Evolutionary conservation across 2,329 filamentous ascomycete genomes (phyloP).

Genomic region (Corynespora cassiicola): DNA sequence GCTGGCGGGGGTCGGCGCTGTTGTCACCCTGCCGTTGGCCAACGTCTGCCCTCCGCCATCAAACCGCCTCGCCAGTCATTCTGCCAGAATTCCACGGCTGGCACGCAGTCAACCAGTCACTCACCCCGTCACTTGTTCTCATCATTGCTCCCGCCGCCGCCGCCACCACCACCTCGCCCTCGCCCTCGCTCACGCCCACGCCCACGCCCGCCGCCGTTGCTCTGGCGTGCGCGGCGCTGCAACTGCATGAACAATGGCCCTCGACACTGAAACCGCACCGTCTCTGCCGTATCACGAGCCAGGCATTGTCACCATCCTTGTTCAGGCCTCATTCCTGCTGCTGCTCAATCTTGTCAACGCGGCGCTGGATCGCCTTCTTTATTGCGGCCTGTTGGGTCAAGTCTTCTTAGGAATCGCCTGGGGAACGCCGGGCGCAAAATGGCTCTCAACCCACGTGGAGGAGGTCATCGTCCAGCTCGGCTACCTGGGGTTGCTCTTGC

Average conservation of each 20-base stretch:
- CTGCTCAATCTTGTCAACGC: conserved; percentile 66
- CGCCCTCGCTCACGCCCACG: too few species aligned
- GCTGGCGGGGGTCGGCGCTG: conserved; percentile 29
- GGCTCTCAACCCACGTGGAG: conserved; percentile 62
- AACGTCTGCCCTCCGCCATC: conserved; percentile 10
- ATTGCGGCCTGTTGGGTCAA: conserved; percentile 76
- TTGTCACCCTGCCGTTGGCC: conserved; percentile 30
- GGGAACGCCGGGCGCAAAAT: conserved; percentile 70
- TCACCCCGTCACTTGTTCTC: background rate
- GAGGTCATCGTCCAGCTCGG: conserved; percentile 68
- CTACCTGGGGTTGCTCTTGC: conserved; percentile 74
- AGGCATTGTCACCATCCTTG: conserved; percentile 64
- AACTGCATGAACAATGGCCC: too few species aligned
- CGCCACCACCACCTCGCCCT: background rate
- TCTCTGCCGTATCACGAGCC: conserved; percentile 69
- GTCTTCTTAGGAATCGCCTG: conserved; percentile 74
- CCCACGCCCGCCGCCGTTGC: conserved; percentile 1
- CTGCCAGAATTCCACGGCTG: conserved; percentile 3
- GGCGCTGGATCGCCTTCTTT: conserved; percentile 65
- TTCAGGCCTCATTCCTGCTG: conserved; percentile 67
- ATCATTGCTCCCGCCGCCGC: background rate
- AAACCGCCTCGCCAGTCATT: conserved; percentile 6
- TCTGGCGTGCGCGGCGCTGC: too few species aligned
- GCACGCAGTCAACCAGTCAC: too few species aligned
- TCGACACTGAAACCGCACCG: conserved; percentile 19